Evolutionary conservation across 2,329 filamentous ascomycete species (phyloP), one percentile per base, ranked within the genome.

Genomic region (Aspergillus ochraceoroseus): DNA sequence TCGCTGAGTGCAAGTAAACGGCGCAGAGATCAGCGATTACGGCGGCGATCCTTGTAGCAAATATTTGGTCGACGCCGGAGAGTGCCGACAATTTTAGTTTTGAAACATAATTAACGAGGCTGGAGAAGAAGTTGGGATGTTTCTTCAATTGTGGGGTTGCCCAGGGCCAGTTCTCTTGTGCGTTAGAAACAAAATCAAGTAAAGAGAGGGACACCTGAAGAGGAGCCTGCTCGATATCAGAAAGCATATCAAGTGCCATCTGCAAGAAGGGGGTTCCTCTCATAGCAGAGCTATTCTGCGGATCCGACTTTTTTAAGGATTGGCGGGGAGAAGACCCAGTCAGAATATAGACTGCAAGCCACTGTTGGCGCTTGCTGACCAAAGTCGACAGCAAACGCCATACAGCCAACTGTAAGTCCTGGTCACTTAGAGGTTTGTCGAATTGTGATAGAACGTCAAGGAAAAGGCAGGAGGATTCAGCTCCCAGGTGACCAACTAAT

Each of bases 121-220:
- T 78, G 28, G 79, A 72, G 41, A 95, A 75, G 55, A 95, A 90
- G 0, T 73, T 71, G 0, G 77, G 74, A 54, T 94, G 85, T 44
- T 82, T 82, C 46, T 84, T 79, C 23, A 94, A 70, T 26, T 84
- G 81, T 41, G 86, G 83, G 41, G 94, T 88, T 1, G 87, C 89
- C 87, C 90, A 95, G 1, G 89, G 85, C 90, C 90, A 96, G 58
- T 88, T 86, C 62, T 95, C 92, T 58, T 95, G 89, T 3, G 90
- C 86, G 2, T 85, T 80, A 2, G 86, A 81, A 25, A 95, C 79
- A 61, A 96, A 96, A 54, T 90, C 82, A 11, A 98, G 73, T 53
- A 95, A 80, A 1, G 85, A 80, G 14, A 88, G 70, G 3, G 82
- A 79, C 47, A 87, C 78, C 22, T 71, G 70, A n/a, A 76, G 73